These are phyloP conservation scores for Nannochloris sp. DNA, from an alignment of 139 green algal species.

Conservation along the genomic window DNA sequence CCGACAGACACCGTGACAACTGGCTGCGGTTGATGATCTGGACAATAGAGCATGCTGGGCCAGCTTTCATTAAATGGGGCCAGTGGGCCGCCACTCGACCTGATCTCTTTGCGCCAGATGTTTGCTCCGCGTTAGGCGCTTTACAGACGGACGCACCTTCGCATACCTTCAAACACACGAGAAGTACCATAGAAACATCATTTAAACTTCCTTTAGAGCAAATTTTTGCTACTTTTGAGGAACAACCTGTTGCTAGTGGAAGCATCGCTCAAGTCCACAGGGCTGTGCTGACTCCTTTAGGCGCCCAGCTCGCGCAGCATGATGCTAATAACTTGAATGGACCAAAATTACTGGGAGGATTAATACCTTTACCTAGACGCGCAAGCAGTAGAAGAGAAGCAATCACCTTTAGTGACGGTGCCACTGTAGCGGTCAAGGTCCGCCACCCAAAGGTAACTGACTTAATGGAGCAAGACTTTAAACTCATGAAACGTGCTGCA, in stretches of 20 bases:
- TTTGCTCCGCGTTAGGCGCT: constrained; percentile 26
- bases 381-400: background rate
- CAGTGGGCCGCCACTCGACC: constrained; percentile 77
- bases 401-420: background rate
- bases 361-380: constrained; percentile 25
- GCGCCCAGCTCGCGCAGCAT: constrained; percentile 3
- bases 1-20: background rate
- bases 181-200: constrained; percentile 54
- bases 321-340: no score
- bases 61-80: constrained; percentile 85
- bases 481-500: constrained; percentile 64
- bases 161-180: constrained; percentile 42
- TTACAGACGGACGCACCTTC: constrained; percentile 72
- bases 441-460: constrained; percentile 76
- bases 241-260: constrained; percentile 75
- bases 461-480: constrained; percentile 83
- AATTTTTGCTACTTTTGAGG: constrained; percentile 82
- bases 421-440: constrained; percentile 67
- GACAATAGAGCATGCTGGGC: constrained; percentile 67
- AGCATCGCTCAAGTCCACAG: constrained; percentile 93
- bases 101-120: constrained; percentile 51
- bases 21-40: constrained; percentile 71
- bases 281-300: constrained; percentile 27
- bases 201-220: constrained; percentile 63
- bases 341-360: constrained; percentile 2